These are phyloP conservation scores for Colletotrichum coccodes DNA, from an alignment of 2,329 filamentous ascomycete genomes.

Conservation along the genomic window DNA sequence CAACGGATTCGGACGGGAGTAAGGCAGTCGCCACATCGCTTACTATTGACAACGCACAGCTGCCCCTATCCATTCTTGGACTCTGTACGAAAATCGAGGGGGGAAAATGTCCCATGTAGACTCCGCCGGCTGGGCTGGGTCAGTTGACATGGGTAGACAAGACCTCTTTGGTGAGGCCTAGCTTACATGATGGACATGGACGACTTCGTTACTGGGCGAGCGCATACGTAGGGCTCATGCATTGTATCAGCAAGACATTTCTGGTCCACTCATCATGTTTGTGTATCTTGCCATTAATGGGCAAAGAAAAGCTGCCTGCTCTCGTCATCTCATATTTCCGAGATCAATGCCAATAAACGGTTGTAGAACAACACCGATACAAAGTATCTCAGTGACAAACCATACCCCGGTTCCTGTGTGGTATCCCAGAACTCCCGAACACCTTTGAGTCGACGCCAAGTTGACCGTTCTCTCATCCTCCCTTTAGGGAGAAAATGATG, in stretches of 20 bases:
- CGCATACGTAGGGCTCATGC: not conserved
- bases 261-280: not conserved
- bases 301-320: not conserved
- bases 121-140: not conserved
- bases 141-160: not conserved
- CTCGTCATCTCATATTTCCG: not conserved
- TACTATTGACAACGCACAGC: not conserved
- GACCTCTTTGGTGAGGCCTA: not conserved
- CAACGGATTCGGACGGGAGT: not conserved
- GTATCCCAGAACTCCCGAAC: constrained; percentile 13
- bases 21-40: not conserved
- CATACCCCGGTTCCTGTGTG: not conserved
- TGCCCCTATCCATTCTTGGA: not conserved
- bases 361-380: not conserved
- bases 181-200: not conserved
- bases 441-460: not conserved
- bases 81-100: not conserved
- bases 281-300: not conserved
- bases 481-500: not conserved
- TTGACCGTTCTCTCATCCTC: not conserved
- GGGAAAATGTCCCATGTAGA: not conserved
- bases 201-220: not conserved
- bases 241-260: not conserved
- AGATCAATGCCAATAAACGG: not conserved
- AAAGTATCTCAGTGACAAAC: not conserved